A percentile compares a stretch with the other conserved stretches of the same genome.
Evolutionary conservation across 2,329 filamentous ascomycete species (phyloP).

Genomic region (Colletotrichum filicis): DNA sequence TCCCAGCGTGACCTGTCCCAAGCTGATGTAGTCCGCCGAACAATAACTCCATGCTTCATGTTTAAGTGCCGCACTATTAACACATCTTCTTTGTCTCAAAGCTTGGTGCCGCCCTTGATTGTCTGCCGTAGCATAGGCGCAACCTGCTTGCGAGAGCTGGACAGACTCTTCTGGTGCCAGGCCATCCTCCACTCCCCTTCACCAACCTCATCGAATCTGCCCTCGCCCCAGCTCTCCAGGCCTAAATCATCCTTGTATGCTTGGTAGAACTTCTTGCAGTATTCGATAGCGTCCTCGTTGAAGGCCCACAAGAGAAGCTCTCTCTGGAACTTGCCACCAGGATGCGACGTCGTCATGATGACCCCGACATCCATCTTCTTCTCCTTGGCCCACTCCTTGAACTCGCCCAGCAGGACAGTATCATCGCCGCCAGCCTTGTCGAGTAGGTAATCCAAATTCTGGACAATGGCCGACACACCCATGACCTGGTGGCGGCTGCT

Average conservation of each 20-base stretch:
- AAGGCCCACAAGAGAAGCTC: conserved; percentile 76
- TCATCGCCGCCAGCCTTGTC: conserved; percentile 57
- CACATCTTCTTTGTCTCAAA: not conserved
- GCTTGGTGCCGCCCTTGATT: conserved; percentile 45
- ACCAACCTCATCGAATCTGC: conserved; percentile 53
- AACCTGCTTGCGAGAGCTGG: conserved; percentile 75
- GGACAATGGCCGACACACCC: conserved; percentile 73
- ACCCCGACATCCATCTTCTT: conserved; percentile 69
- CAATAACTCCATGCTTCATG: not conserved
- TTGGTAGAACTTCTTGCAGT: conserved; percentile 65
- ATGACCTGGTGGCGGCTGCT: conserved; percentile 50
- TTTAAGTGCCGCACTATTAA: not conserved
- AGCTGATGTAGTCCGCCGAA: not conserved
- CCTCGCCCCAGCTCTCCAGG: conserved; percentile 65
- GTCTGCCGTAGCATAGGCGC: conserved; percentile 72
- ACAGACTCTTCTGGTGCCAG: conserved; percentile 74
- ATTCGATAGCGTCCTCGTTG: conserved; percentile 58
- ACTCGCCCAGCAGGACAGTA: conserved; percentile 56
- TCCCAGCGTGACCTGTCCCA: not conserved
- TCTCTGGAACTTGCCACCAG: conserved; percentile 66
- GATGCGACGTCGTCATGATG: conserved; percentile 76
- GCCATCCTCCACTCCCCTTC: conserved; percentile 62
- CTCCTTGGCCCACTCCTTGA: conserved; percentile 66
- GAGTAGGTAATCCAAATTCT: conserved; percentile 69
- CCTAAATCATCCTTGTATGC: conserved; percentile 60